phyloP scores from a whole-genome alignment of 345 rosid genomes.

The Salix koriyanagi region DNA sequence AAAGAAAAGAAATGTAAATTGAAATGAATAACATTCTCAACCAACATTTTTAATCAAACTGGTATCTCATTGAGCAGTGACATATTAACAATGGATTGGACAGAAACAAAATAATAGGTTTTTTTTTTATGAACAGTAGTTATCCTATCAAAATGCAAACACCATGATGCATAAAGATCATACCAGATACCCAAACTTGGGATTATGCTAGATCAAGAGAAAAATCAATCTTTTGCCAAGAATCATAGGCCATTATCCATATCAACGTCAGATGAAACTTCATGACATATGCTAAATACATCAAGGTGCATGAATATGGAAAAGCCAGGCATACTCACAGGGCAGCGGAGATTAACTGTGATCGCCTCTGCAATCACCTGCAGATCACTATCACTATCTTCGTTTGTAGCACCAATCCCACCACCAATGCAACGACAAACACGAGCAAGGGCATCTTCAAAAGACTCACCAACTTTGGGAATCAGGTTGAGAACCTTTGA shows the following conservation, averaged over 20 bases:
- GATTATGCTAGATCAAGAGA: background rate
- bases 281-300: background rate
- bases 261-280: background rate
- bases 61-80: background rate
- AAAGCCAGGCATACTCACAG: slow-evolving; percentile 24
- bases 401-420: slow-evolving; percentile 21
- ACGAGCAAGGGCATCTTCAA: slow-evolving; percentile 36
- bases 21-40: background rate
- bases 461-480: slow-evolving; percentile 34
- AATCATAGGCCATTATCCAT: background rate
- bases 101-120: background rate
- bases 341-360: slow-evolving; percentile 37
- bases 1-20: background rate
- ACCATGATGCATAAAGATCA: background rate
- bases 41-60: background rate
- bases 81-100: background rate
- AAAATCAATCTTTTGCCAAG: background rate
- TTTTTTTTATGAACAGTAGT: background rate
- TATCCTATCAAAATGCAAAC: background rate
- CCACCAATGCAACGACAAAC: slow-evolving; percentile 39
- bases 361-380: slow-evolving; percentile 44
- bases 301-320: background rate
- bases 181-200: background rate
- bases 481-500: slow-evolving; percentile 27
- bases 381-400: slow-evolving; percentile 39